Conservation (phyloP, 2,329 filamentous ascomycete species). For the Septoria petroselini region DNA sequence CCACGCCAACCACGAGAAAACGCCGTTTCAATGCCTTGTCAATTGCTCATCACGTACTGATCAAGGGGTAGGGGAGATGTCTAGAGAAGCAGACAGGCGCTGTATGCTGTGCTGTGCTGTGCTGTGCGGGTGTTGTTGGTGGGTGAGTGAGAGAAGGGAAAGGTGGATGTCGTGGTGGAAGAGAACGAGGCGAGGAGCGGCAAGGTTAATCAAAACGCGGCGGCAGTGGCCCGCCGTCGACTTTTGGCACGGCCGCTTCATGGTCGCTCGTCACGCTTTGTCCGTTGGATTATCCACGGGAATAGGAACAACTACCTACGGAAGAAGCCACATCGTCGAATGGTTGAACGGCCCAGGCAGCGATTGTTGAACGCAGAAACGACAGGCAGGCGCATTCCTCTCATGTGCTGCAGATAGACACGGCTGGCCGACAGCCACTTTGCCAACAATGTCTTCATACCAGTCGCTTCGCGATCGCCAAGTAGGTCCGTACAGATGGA, state of each 20-base stretch:
- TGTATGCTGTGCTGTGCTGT: conserved; percentile 8
- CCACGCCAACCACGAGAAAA: conserved; percentile 21
- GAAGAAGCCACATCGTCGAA: too few relatives aligned
- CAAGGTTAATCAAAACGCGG: neutral
- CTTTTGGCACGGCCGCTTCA: too few relatives aligned
- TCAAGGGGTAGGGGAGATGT: conserved; percentile 13
- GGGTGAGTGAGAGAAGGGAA: conserved; percentile 5
- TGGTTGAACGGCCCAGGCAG: neutral
- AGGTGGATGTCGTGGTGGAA: neutral
- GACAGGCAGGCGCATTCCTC: too few relatives aligned
- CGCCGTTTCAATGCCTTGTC: conserved; percentile 22
- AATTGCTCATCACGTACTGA: conserved; percentile 27
- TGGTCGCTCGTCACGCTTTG: too few relatives aligned
- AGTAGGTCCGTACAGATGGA: conserved; percentile 56
- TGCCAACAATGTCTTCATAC: conserved; percentile 52
- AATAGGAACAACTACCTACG: too few relatives aligned
- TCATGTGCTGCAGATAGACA: conserved; percentile 31
- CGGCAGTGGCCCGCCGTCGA: too few relatives aligned
- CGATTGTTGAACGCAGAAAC: neutral
- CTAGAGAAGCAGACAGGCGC: conserved; percentile 15
- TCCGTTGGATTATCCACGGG: too few relatives aligned
- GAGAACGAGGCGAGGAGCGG: neutral
- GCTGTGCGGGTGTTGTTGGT: conserved; percentile 5
- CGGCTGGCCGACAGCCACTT: conserved; percentile 35
- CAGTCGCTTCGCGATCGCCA: conserved; percentile 67